Base-by-base conservation (phyloP, 805 yeast genomes). In the Metschnikowia arizonensis region DNA sequence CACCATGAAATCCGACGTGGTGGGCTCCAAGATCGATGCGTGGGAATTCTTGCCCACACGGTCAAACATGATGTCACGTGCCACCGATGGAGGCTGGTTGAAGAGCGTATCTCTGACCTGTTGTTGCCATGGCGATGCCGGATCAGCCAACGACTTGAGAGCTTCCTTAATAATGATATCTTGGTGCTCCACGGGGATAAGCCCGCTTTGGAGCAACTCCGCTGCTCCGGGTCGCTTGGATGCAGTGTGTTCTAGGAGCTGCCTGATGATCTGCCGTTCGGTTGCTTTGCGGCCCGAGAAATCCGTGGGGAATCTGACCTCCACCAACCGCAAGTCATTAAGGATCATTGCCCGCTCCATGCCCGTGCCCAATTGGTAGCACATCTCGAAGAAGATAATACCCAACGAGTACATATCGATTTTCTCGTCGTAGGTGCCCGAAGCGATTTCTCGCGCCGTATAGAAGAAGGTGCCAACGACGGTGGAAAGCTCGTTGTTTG, bases 401-500 rank as follows among this genome's bases (percentile, higher is more conserved):
- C 99, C 99, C 33, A 93, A 66, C 0, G 99, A 89, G 61, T 89
- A 93, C 85, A 93, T 83, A 62, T 93, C 99, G 31, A 93, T 95
- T 55, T 93, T 93, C 52, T 87, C 96, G 60, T 91, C 83, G 61
- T 93, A 93, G n/a, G 76, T 70, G 0, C 93, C 93, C 14, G 77
- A 72, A 6, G 86, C 70, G 0, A 91, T 91, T 60, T 93, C 99
- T 14, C 80, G 79, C 0, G 99, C 99, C 37, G 91, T 93, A 59
- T 93, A 93, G 26, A 91, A 75, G 0, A 95, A 83, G 0, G 99
- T 93, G 4, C 99, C 99, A 21, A 93, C 88, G 24, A 89, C 90
- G 0, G 96, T 85, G 0, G 98, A 90, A 48, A 91, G 65, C 53
- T 91, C 95, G 31, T 85, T 95, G 21, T 65, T 65, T 1, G 68